Conservation (phyloP, 257 asterid genomes). For the Solanum chaucha region DNA sequence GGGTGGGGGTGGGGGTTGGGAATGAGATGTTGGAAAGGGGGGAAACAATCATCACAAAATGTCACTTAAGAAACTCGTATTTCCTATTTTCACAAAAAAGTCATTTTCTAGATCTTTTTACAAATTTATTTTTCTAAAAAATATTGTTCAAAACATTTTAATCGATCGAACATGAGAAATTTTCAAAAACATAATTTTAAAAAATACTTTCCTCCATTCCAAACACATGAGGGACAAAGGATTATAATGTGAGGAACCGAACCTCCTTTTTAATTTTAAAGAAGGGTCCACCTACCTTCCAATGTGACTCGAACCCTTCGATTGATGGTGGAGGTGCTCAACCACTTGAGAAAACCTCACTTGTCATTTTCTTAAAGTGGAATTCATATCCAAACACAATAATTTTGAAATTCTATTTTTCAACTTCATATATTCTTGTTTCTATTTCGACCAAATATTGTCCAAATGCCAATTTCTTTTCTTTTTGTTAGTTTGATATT, state of each 20-base stretch:
- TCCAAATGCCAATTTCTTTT: neutral
- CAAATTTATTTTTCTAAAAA: neutral
- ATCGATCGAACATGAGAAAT: neutral
- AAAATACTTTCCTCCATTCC: neutral
- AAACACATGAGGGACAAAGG: neutral
- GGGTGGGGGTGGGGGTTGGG: neutral
- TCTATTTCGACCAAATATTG: neutral
- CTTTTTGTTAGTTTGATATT: neutral
- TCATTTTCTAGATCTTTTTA: neutral
- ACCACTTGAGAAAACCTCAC: neutral
- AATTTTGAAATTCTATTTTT: neutral
- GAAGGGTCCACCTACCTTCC: neutral
- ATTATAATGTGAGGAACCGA: too few relatives aligned
- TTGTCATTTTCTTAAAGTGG: neutral
- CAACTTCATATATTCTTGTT: neutral
- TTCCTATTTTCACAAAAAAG: neutral
- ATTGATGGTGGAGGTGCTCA: neutral
- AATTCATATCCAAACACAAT: neutral
- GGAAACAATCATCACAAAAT: neutral
- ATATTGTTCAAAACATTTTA: neutral
- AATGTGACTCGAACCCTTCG: neutral
- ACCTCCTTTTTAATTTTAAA: too few relatives aligned
- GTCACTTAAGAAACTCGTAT: neutral
- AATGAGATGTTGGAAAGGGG: neutral
- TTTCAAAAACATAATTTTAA: too few relatives aligned